Conservation (phyloP, 352 stramenopile species). For the Blastocystis sp. region DNA sequence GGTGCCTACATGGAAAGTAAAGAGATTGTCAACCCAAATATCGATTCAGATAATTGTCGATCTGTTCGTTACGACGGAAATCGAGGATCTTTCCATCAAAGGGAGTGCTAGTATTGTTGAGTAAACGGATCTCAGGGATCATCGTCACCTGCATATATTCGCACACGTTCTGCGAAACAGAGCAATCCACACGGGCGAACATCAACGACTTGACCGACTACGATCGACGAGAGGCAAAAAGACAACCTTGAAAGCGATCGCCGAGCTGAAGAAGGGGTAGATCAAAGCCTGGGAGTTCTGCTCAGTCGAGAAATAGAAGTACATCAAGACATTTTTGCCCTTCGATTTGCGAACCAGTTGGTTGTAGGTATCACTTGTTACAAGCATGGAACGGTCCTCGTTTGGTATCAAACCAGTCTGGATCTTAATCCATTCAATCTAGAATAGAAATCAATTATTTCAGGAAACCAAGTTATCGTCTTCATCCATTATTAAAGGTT, state of each 20-base stretch:
- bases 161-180: background rate
- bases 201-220: background rate
- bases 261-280: background rate
- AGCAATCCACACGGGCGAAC: conserved; percentile 1
- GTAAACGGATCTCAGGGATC: background rate
- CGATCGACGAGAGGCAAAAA: background rate
- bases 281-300: background rate
- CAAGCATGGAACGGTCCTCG: background rate
- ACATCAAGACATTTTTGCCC: background rate
- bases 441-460: background rate
- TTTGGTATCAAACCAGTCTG: background rate
- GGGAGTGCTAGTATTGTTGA: background rate
- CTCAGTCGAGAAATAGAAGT: background rate
- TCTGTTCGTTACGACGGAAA: background rate
- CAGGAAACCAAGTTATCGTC: background rate
- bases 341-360: background rate
- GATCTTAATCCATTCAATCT: background rate
- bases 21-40: background rate
- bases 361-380: background rate
- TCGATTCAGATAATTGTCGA: background rate
- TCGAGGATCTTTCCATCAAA: background rate
- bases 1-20: background rate
- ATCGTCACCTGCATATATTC: background rate
- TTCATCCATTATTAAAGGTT: background rate
- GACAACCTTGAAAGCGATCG: background rate